Conservation (phyloP, 495 filamentous ascomycete species). For the Neurospora sp. region DNA sequence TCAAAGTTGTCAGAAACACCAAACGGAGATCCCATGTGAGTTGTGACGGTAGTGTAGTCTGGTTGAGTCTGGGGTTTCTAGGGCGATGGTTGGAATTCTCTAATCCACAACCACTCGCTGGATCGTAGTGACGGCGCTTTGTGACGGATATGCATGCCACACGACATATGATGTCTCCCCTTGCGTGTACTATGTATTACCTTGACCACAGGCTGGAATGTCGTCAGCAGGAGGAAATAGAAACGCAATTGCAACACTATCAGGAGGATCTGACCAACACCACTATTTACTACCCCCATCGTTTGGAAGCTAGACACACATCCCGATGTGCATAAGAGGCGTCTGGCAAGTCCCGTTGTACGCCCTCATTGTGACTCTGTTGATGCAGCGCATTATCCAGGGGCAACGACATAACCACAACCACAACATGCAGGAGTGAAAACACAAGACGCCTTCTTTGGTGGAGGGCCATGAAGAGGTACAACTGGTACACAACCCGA, state of each 20-base stretch:
- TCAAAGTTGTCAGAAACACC: background rate
- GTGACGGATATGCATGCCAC: background rate
- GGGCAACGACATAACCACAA: background rate
- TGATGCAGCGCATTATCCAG: background rate
- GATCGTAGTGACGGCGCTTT: background rate
- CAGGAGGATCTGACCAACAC: background rate
- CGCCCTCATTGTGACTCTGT: background rate
- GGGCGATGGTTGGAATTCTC: background rate
- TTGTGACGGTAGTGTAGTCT: background rate
- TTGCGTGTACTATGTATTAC: background rate
- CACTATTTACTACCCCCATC: background rate
- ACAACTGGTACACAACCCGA: background rate
- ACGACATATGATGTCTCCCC: background rate
- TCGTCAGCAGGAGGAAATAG: background rate
- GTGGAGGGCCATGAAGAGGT: background rate
- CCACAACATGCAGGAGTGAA: background rate
- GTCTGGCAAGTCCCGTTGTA: background rate
- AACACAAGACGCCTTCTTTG: background rate
- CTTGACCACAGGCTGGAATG: background rate
- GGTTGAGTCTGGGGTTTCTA: background rate
- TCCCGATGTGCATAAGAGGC: background rate
- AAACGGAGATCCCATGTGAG: background rate
- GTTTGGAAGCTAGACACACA: constrained; percentile 6
- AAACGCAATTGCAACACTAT: background rate
- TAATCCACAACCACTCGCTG: background rate